Conservation (phyloP, 2,329 filamentous ascomycete species). For the Nothophaeocryptopus gaeumannii region DNA sequence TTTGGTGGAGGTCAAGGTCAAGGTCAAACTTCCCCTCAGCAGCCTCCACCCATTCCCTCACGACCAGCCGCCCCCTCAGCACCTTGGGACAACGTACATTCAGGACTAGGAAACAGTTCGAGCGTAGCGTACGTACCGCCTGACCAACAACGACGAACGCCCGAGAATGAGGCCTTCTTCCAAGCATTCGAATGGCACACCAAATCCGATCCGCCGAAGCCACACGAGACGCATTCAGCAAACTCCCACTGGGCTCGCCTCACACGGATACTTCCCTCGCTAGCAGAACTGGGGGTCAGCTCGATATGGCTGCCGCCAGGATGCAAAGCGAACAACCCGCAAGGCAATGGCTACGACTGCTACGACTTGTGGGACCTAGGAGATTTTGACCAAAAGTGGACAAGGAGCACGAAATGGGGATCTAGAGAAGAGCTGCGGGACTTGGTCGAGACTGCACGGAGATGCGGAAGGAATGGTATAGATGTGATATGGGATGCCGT, state of each 20-base stretch:
- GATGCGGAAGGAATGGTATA: constrained; percentile 45
- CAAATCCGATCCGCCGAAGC: constrained; percentile 42
- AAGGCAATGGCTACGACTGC: constrained; percentile 66
- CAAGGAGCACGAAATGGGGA: constrained; percentile 66
- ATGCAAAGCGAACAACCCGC: constrained; percentile 62
- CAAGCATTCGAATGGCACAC: constrained; percentile 74
- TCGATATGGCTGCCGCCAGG: constrained; percentile 67
- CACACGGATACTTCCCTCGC: constrained; percentile 24
- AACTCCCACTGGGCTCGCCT: constrained; percentile 39
- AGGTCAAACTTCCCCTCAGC: not conserved
- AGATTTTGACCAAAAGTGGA: constrained; percentile 70
- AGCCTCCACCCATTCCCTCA: constrained; percentile 4
- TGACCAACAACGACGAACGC: constrained; percentile 18
- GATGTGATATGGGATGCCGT: constrained; percentile 68
- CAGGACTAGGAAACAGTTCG: too few relatives aligned
- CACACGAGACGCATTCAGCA: constrained; percentile 42
- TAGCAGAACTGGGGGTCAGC: constrained; percentile 55
- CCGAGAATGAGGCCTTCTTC: constrained; percentile 53
- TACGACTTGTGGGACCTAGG: constrained; percentile 65
- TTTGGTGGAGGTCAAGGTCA: not conserved
- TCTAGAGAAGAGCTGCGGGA: constrained; percentile 58
- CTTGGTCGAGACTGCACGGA: constrained; percentile 51
- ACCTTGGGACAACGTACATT: too few relatives aligned
- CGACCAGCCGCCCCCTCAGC: not conserved
- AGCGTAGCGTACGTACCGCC: not conserved